phyloP scores from a whole-genome alignment of 345 rosid species.

The Citrus australasica region DNA sequence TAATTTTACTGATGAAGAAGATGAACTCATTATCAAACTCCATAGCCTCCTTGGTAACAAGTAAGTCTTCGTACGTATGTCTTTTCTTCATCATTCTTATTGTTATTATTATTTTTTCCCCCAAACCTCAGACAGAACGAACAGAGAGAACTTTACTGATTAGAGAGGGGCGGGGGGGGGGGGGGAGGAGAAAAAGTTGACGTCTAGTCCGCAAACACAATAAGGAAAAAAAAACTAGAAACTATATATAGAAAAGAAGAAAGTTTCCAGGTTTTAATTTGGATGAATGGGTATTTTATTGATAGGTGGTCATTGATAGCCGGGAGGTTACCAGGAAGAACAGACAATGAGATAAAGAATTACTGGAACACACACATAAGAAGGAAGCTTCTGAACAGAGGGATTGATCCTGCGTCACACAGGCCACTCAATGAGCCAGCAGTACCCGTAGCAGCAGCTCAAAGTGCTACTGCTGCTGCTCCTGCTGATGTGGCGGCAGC shows the following conservation, averaged over 20 bases:
- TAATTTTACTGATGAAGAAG: conserved; percentile 74
- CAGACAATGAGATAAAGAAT: conserved; percentile 76
- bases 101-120: no score
- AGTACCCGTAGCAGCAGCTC: neutral
- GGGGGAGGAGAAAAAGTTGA: no score
- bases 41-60: conserved; percentile 80
- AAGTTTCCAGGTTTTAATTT: neutral
- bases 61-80: conserved; percentile 24
- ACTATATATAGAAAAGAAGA: no score
- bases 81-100: neutral
- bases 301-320: conserved; percentile 55
- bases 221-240: no score
- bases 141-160: no score
- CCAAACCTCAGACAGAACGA: neutral
- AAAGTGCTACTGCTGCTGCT: neutral
- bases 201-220: no score
- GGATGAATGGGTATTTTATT: neutral
- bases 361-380: conserved; percentile 80
- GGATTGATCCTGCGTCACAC: conserved; percentile 67
- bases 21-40: conserved; percentile 74
- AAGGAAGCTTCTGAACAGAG: conserved; percentile 60
- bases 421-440: conserved; percentile 44
- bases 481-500: neutral
- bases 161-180: no score
- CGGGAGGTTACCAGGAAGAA: conserved; percentile 70